Base-by-base conservation (phyloP, 169 alveolate species). In the Plasmodium vivax region DNA sequence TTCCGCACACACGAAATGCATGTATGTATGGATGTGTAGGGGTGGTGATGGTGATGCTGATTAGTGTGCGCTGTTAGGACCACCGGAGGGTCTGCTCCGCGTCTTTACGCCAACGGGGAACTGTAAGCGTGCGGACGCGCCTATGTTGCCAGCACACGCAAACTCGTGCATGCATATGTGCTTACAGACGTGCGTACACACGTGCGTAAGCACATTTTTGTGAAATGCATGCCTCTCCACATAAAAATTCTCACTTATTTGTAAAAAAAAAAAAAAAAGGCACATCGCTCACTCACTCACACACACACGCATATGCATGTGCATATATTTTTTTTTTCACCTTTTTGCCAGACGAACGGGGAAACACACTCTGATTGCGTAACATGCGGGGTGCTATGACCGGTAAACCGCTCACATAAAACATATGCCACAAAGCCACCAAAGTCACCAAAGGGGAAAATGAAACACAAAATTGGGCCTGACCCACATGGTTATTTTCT, bases 21-120 rank as follows among this genome's bases (percentile, higher is more conserved):
- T 56, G 72, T 56, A 19, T 10, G 62, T 51, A 51, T 10, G 62
- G 12, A 51, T 16, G 62, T 51, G 27, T 51, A 51, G 62, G 27
- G 23, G 62, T 43, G 54, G 2, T 8, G 54, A 4, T 32, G 74
- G 10, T 23, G 38, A 4, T 32, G 74, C 5, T 23, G 38, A 41
- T 16, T 71, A 45, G 38, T 84, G 62, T 51, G 79, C 10, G 51
- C 45, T 82, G 23, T 82, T 82, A 19, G 51, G 68, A 19, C 32
- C 36, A 43, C 36, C 34, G 43, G 62, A 51, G 34, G 38, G 30
- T 3, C 38, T 14, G 41, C 23, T 68, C n/a, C 43, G 27, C 19
- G 16, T 19, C n/a, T 68, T 68, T 68, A 68, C 77, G 43, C 34
- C 47, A 80, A 80, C 56, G 30, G 88, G 34, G 45, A 82, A 82